Conservation (phyloP, 2,329 filamentous ascomycete genomes). For the Neofusicoccum laricinum region DNA sequence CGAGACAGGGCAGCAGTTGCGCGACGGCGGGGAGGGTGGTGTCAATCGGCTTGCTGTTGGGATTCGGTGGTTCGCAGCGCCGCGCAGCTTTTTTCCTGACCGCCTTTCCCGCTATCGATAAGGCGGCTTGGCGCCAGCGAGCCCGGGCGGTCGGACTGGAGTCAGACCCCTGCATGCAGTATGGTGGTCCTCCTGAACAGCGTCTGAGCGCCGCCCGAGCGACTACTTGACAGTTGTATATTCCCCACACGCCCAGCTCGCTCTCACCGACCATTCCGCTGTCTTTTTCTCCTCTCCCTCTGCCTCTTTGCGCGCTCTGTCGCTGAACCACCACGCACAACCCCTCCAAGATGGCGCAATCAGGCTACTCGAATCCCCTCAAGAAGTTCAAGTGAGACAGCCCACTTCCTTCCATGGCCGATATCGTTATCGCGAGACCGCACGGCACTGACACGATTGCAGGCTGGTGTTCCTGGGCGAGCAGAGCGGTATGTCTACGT, state of each 20-base stretch:
- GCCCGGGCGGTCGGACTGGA: neutral
- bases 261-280: slow-evolving; percentile 12
- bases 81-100: neutral
- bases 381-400: slow-evolving; percentile 94
- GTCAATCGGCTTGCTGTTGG: neutral
- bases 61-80: neutral
- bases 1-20: neutral
- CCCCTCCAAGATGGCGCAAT: slow-evolving; percentile 69
- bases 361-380: slow-evolving; percentile 91
- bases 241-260: slow-evolving; percentile 11
- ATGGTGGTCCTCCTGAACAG: slow-evolving; percentile 15
- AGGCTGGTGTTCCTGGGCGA: slow-evolving; percentile 97
- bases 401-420: neutral
- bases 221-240: slow-evolving; percentile 17
- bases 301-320: slow-evolving; percentile 14
- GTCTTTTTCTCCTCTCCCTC: slow-evolving; percentile 13
- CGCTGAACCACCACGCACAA: slow-evolving; percentile 3
- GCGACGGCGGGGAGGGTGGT: neutral
- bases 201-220: slow-evolving; percentile 15
- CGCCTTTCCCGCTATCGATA: neutral
- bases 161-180: slow-evolving; percentile 9
- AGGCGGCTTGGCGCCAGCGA: neutral
- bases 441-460: neutral
- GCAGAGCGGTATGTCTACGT: slow-evolving; percentile 77
- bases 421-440: neutral